Base-by-base conservation (phyloP, 148 eudicot genomes). In the Suaeda aralocaspica region DNA sequence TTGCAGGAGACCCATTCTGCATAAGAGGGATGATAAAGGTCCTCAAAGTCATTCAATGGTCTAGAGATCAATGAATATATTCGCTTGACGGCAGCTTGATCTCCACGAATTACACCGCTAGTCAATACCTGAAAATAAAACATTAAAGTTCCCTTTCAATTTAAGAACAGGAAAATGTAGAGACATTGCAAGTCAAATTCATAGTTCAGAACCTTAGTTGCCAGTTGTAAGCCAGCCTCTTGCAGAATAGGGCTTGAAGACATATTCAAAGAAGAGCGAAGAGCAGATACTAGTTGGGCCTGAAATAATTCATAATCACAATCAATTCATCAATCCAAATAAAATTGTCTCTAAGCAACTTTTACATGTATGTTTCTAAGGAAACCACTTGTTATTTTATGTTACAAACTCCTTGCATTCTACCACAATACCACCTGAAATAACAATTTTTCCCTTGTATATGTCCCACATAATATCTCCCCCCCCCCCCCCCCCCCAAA, bases 1-100 rank as follows among this genome's bases (percentile, higher is more conserved):
- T 94, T 94, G 87, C 96, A 87, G 42, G 98, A 91, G 26, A 94
- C 97, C 98, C 98, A 94, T 78, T 94, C 98, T 29, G 98, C 98
- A 84, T 85, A 94, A 67, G 97, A 94, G 70, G 98, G 98, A 83
- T 91, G 91, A 72, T 87, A 94, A 57, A 94, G 96, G 80, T 87
- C 93, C 74, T 87, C 89, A 75, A 94, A 94, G 76, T 94, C 94
- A 79, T 85, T 81, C 59, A 94, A 81, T 50, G 97, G 97, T 49
- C 88, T 82, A 51, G 97, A 91, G 72, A 94, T 91, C 82, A 94
- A 72, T 57, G 92, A 83, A 91, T 87, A 94, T 79, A 94, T 91
- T 57, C 98, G 76, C 76, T 82, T 91, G 36, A 89, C 89, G 67
- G 98, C 97, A 74, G 78, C 87, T 82, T 87, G 91, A 85, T 94